Evolutionary conservation across 208 protist species (phyloP), one percentile per base, ranked within the genome.

Genomic region (Angomonas deanei): DNA sequence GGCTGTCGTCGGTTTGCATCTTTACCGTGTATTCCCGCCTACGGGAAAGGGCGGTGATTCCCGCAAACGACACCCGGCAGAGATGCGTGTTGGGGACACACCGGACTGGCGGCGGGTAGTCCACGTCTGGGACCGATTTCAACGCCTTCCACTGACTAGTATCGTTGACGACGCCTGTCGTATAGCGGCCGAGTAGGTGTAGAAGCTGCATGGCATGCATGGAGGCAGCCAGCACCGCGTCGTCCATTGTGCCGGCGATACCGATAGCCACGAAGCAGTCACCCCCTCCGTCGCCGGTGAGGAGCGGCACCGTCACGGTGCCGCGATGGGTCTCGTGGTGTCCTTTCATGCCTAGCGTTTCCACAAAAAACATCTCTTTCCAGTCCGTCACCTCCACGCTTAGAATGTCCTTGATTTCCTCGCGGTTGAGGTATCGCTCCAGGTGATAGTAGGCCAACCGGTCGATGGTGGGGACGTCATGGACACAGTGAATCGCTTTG

Each of bases 231-330:
- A 72, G 60, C 66, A 92, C 72, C 6, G 86, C 84, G 26, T 76
- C 72, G 10, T 67, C 57, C 19, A 38, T 32, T n/a, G 76, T 79
- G 32, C 71, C 70, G 3, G 72, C 73, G 36, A 93, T 78, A 30
- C 90, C 90, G 23, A 96, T 82, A 8, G 86, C 86, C 30, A 92
- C 79, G 78, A 96, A 88, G 4, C 61, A 70, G 21, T 3, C 48
- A 47, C 10, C n/a, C 13, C 1, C 30, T 24, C 47, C 53, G 23
- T 10, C 47, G 27, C 1, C 28, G 28, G 62, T 28, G 42, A 57
- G 50, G 30, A 95, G 72, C 3, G 82, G 84, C 6, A 94, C 78
- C 3, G 84, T 86, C 28, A 84, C 63, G 32, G 81, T 92, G 31
- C 86, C 82, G n/a, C 89, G 85, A 71, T 83, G 88, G 0, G 76